Evolutionary conservation across 192 early-diverging fungal species (phyloP).

Genomic region (Entomortierella parvispora): DNA sequence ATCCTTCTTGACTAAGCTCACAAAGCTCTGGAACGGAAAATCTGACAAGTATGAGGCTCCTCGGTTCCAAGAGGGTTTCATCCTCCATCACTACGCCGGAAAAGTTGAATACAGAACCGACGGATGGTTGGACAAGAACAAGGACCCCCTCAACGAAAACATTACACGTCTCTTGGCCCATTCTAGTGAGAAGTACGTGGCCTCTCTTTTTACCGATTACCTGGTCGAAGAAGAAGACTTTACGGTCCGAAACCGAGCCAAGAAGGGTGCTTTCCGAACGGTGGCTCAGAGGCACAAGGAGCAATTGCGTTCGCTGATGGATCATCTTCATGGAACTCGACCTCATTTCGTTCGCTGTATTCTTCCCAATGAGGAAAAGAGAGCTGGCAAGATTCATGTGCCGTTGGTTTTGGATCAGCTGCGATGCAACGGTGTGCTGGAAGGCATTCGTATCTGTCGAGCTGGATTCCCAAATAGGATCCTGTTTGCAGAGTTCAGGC

Average conservation of each 20-base stretch:
- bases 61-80: constrained; percentile 90
- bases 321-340: constrained; percentile 88
- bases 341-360: constrained; percentile 99
- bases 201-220: constrained; percentile 86
- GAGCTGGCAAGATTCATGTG: constrained; percentile 82
- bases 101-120: constrained; percentile 91
- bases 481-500: constrained; percentile 91
- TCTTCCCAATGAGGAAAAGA: constrained; percentile 93
- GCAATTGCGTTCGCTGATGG: constrained; percentile 89
- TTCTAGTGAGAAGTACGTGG: constrained; percentile 83
- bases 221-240: constrained; percentile 65
- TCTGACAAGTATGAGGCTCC: constrained; percentile 89
- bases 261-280: constrained; percentile 92
- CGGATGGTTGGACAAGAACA: constrained; percentile 99
- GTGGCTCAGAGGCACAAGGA: constrained; percentile 96
- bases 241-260: constrained; percentile 58
- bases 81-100: constrained; percentile 94
- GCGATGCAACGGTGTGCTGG: constrained; percentile 96
- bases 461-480: constrained; percentile 96
- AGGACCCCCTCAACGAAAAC: constrained; percentile 97
- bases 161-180: constrained; percentile 86
- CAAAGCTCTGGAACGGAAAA: constrained; percentile 88
- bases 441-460: constrained; percentile 96
- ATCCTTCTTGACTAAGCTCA: constrained; percentile 93
- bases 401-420: constrained; percentile 93